Conservation (phyloP, 2,329 filamentous ascomycete species). For the Aureobasidium uvarum region DNA sequence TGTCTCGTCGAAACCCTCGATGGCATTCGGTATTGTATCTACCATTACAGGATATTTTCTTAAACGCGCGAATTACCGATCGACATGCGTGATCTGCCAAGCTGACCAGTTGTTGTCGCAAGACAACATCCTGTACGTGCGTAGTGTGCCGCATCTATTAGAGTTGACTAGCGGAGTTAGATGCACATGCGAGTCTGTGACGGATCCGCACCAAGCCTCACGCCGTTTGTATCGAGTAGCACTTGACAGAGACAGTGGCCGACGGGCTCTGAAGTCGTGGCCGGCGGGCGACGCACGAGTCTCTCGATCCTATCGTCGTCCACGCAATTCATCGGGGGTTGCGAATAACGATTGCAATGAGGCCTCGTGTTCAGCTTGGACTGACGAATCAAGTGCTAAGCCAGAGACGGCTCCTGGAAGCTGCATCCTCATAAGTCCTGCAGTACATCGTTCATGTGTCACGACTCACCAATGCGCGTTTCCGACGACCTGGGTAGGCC, state of each 20-base stretch:
- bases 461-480: not conserved
- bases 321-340: not conserved
- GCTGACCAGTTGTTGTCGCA: not conserved
- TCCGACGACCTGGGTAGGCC: conserved; percentile 13
- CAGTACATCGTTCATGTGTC: not conserved
- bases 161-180: conserved; percentile 10
- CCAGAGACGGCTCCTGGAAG: not conserved
- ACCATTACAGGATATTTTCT: not conserved
- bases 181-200: conserved; percentile 17
- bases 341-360: not conserved
- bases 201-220: conserved; percentile 20
- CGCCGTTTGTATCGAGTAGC: conserved; percentile 22
- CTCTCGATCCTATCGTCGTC: not conserved
- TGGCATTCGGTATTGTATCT: not conserved
- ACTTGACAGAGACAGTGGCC: not conserved
- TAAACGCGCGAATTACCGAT: not conserved
- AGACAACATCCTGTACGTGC: conserved; percentile 8
- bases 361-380: not conserved
- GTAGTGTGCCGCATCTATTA: conserved; percentile 16
- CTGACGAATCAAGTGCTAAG: too few species aligned
- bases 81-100: not conserved
- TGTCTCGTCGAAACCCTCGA: not conserved
- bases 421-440: not conserved
- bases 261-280: not conserved
- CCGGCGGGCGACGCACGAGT: not conserved